Conservation (phyloP, 2,329 filamentous ascomycete genomes). For the Scolecobasidium constrictum region DNA sequence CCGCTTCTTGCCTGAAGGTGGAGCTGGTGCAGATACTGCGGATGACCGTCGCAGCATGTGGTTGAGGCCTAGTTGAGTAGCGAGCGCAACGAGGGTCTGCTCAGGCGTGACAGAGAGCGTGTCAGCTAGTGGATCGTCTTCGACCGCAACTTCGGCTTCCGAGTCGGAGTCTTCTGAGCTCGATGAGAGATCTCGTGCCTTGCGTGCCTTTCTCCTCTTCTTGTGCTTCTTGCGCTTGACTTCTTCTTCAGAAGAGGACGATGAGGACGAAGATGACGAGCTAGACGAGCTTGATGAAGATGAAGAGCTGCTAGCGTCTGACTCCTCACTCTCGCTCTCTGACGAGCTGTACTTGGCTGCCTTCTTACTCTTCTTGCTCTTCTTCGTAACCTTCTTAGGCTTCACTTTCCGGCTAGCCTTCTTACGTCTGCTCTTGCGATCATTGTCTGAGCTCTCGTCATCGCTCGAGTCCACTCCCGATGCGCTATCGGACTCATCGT, state of each 20-base stretch:
- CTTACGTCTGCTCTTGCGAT: slow-evolving; percentile 7
- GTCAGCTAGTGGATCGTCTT: slow-evolving; percentile 11
- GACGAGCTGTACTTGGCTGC: slow-evolving; percentile 10
- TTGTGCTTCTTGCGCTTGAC: slow-evolving; percentile 11
- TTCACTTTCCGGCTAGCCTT: slow-evolving; percentile 14
- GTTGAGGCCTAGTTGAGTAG: background rate
- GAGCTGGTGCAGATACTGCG: background rate
- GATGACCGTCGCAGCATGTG: background rate
- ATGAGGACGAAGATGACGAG: slow-evolving; percentile 8
- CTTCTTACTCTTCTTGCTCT: slow-evolving; percentile 15
- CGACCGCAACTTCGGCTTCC: slow-evolving; percentile 10
- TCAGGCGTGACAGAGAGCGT: background rate
- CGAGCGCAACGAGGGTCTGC: background rate
- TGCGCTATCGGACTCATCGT: slow-evolving; percentile 1
- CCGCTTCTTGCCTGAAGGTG: background rate
- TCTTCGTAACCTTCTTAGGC: slow-evolving; percentile 14
- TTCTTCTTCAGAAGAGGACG: slow-evolving; percentile 8
- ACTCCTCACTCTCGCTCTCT: slow-evolving; percentile 10
- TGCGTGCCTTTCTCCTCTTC: slow-evolving; percentile 14
- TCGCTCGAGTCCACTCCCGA: slow-evolving; percentile 2
- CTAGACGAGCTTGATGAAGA: too few relatives aligned
- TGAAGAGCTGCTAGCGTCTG: too few relatives aligned
- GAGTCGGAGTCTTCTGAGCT: slow-evolving; percentile 11
- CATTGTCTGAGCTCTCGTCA: slow-evolving; percentile 3
- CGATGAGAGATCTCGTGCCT: slow-evolving; percentile 8